Evolutionary conservation across 306 rosid species (phyloP), one percentile per base, ranked within the genome.

Genomic region (Castanea sativa): DNA sequence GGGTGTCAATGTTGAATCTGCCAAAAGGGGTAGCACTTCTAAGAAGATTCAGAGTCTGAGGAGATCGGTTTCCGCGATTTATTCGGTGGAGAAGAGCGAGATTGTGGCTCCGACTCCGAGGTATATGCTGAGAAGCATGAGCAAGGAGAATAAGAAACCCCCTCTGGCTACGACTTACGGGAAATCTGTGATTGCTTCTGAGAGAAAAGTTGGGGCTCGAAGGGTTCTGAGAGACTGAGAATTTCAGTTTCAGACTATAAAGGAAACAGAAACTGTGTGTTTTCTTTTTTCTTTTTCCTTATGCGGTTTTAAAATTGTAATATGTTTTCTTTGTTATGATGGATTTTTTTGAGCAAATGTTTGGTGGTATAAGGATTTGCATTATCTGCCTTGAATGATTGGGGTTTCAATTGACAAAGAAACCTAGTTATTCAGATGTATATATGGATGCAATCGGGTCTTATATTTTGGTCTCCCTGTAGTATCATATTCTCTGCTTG

Each of bases 51-150:
- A 81, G 73, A 86, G 80, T 73, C 2, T 91, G 79, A 89, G 94
- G 84, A 93, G 90, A 76, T 93, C 99, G 16, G 90, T 92, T 27
- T 81, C 92, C 14, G 86, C 92, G 0, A 94, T 97, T 20, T 91
- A 83, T 15, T 80, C 93, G 0, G 83, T 76, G 29, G 92, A 86
- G 76, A 80, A 60, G 71, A 80, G 65, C 71, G 91, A 86, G 84
- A 41, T 8, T 8, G 45, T 41, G 45, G 77, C 94, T 60, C 96
- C 99, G 0, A 81, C 94, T 52, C 97, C 99, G 1, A 85, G 99
- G 81, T 95, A 95, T 80, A 80, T 88, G 96, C 90, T 95, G 53
- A 81, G 99, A 61, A 95, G 99, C 79, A 90, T 85, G 94, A 86
- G 80, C 67, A 95, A 93, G 81, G 99, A 90, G 41, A 93, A 83